Evolutionary conservation across 2,329 filamentous ascomycete species (phyloP), one percentile per base, ranked within the genome.

Genomic region (Bipolaris bicolor): DNA sequence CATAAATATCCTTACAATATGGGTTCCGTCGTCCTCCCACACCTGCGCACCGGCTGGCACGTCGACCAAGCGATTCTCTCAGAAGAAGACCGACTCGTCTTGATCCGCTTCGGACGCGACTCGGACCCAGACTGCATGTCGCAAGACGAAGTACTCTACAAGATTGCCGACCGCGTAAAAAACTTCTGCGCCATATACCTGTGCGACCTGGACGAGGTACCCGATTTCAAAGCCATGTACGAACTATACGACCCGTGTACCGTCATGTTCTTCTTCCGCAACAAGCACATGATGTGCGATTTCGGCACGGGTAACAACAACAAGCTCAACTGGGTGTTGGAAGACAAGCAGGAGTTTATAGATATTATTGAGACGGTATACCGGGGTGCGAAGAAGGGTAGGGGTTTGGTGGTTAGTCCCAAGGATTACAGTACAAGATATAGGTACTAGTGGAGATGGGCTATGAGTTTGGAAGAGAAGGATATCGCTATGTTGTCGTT

Each of bases 261-360:
- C 3, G 88, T 98, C 78, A 97, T 97, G 90, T 96, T 91, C 82
- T 97, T 97, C 84, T 97, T 93, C 82, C 87, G 94, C 61, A 99
- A 99, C 77, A 99, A 99, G 77, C 92, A 97, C 79, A 98, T 98
- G 87, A 96, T 96, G 90, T 92, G 90, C 77, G 94, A 98, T 85
- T 92, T 97, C 68, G 94, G 72, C 7, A 99, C 95, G 1, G 95
- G 95, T 64, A 97, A 99, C 80, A 99, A 99, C 79, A 99, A 99
- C 78, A 98, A 98, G 78, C 83, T 97, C 67, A 97, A 97, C 76
- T 97, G 92, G 89, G 91, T 97, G 46, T 82, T 96, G 51, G 93
- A 98, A 79, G 94, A 99, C 74, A 98, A 99, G 80, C 94, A 98
- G 77, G 95, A 99, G 81, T 83, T 99, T 71, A 96, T 99, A 71